Evolutionary conservation across 1,139 yeast genomes (phyloP).

Genomic region (Blastobotrys illinoisensis): DNA sequence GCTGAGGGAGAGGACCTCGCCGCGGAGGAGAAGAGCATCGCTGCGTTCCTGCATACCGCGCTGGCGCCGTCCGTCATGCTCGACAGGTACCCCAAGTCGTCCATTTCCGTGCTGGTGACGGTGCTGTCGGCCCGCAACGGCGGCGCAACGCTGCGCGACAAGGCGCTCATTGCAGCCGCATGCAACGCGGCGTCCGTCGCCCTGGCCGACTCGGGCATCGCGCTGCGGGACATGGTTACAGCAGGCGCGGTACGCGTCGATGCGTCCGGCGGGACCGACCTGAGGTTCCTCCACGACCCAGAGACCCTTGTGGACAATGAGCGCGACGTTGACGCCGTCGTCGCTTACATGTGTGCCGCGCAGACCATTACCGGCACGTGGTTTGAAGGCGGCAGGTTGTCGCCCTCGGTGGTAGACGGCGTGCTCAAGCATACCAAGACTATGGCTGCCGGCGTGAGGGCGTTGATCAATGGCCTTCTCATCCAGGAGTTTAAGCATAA

Average conservation of each 20-base stretch:
- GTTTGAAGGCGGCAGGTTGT: conserved; percentile 30
- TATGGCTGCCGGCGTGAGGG: conserved; percentile 20
- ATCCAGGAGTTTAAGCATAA: conserved; percentile 17
- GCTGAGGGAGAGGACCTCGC: conserved; percentile 34
- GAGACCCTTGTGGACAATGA: conserved; percentile 17
- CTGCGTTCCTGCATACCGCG: conserved; percentile 54
- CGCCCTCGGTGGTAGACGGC: conserved; percentile 16
- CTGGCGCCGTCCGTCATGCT: conserved; percentile 58
- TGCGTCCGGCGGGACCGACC: not conserved
- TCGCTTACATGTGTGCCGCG: conserved; percentile 44
- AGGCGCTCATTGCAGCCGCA: conserved; percentile 35
- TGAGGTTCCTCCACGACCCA: conserved; percentile 14
- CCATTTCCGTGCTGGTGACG: conserved; percentile 74
- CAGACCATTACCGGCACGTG: conserved; percentile 54
- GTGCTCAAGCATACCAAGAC: conserved; percentile 17
- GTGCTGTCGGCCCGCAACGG: conserved; percentile 44
- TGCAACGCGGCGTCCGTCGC: conserved; percentile 42
- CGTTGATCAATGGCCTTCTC: conserved; percentile 24
- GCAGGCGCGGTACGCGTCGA: conserved; percentile 49
- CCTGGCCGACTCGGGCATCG: conserved; percentile 42
- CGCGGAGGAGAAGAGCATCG: conserved; percentile 40
- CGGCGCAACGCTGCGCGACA: conserved; percentile 20
- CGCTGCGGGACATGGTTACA: conserved; percentile 69
- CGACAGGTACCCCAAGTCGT: conserved; percentile 80
- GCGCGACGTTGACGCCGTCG: conserved; percentile 38